Evolutionary conservation across 2,329 filamentous ascomycete species (phyloP), one percentile per base, ranked within the genome.

Genomic region (Ceratocystiopsis minuta): DNA sequence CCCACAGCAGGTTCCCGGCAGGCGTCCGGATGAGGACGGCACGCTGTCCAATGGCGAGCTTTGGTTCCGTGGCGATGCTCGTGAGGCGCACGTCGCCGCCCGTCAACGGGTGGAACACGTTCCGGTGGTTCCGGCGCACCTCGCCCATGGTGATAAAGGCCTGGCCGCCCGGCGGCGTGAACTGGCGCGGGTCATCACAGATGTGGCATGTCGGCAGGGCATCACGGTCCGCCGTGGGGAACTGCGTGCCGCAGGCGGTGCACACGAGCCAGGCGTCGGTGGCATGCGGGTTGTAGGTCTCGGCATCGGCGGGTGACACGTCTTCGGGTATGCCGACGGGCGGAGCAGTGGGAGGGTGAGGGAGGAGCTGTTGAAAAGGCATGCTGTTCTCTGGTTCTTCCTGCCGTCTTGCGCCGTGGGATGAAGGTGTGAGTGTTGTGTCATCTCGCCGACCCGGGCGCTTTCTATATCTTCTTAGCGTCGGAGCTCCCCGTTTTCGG

Each of bases 1-100:
- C 84, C 83, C 83, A 92, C 2, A 90, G 68, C 1, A 90, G 58
- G 54, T 87, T 87, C 0, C 82, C 81, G 0, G 57, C 45, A 0
- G 70, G 63, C 0, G 80, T 83, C 39, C 67, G 64, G 13, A 88
- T 61, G 2, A 92, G 62, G 38, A 86, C 67, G 16, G 76, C 76
- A 31, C 83, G 69, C 57, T 90, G 78, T 1, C 82, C 82, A 48
- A 90, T 90, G 42, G 65, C 82, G 46, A 86, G 60, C 55, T 77
- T 65, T 28, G 73, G 74, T 34, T 60, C 56, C 0, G 70, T 70
- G 39, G 53, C 53, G 43, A 75, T 64, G 41, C 60, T 65, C 18
- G 59, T 61, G 40, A 75, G 55, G 13, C 12, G 58, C 3, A 57
- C 45, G 46, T 77, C 66, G 6, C 57, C 51, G 2, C 41, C 42